Conservation (phyloP, 805 yeast genomes). For the Nakazawaea siamensis region DNA sequence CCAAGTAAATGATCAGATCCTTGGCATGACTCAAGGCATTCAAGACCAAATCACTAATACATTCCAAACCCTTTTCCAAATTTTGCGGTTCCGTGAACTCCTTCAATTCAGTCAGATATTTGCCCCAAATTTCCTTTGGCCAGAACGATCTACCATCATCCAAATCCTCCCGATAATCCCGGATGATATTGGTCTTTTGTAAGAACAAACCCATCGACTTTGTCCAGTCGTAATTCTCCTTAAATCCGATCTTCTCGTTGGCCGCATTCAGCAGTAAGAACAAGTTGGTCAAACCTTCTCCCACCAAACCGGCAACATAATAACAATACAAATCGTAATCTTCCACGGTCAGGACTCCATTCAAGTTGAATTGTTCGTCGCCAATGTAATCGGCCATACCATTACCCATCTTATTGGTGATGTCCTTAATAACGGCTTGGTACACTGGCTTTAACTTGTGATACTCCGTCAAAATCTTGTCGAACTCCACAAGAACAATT, state of each 20-base stretch:
- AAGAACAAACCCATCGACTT: slow-evolving; percentile 91
- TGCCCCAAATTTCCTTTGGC: slow-evolving; percentile 91
- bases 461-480: slow-evolving; percentile 58
- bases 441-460: slow-evolving; percentile 67
- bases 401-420: slow-evolving; percentile 83
- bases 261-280: slow-evolving; percentile 72
- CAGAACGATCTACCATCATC: slow-evolving; percentile 90
- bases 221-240: slow-evolving; percentile 49
- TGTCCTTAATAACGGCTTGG: slow-evolving; percentile 70
- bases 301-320: slow-evolving; percentile 96
- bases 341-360: slow-evolving; percentile 68
- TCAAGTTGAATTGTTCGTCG: slow-evolving; percentile 67
- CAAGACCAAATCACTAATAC: slow-evolving; percentile 74
- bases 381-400: slow-evolving; percentile 95
- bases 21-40: slow-evolving; percentile 73
- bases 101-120: slow-evolving; percentile 57
- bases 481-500: slow-evolving; percentile 72
- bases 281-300: slow-evolving; percentile 87
- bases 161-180: slow-evolving; percentile 90
- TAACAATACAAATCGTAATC: slow-evolving; percentile 92
- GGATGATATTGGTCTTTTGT: slow-evolving; percentile 92
- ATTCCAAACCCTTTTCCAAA: slow-evolving; percentile 50
- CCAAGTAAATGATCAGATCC: slow-evolving; percentile 68
- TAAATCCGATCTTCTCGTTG: slow-evolving; percentile 30
- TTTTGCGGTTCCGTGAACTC: slow-evolving; percentile 48